A percentile compares a stretch with the other conserved stretches of the same genome.
phyloP scores from a whole-genome alignment of 2,329 filamentous ascomycete species.

The Colletotrichum limetticola region DNA sequence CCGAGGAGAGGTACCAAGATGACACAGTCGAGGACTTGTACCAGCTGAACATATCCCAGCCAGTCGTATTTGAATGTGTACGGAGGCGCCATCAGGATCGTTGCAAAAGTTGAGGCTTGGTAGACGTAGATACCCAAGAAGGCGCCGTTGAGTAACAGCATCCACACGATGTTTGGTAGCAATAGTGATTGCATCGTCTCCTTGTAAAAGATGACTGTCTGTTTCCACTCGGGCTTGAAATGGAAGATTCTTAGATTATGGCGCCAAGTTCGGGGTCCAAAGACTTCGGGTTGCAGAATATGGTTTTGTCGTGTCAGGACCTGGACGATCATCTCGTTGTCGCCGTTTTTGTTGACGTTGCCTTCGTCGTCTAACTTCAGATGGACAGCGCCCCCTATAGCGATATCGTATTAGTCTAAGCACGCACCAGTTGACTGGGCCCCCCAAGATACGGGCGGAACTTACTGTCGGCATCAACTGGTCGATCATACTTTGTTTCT shows the following conservation, averaged over 20 bases:
- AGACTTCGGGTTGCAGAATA: constrained; percentile 22
- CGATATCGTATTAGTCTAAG: background rate
- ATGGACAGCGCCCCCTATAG: constrained; percentile 2
- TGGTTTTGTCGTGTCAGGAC: constrained; percentile 23
- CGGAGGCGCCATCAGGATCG: constrained; percentile 36
- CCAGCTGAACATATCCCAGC: constrained; percentile 37
- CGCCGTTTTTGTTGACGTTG: background rate
- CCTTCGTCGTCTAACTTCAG: background rate
- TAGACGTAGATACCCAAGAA: constrained; percentile 40
- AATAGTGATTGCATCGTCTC: constrained; percentile 33
- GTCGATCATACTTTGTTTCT: constrained; percentile 36
- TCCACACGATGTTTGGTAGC: constrained; percentile 38
- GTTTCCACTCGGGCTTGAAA: constrained; percentile 34
- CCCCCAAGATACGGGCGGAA: background rate
- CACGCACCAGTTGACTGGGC: no score
- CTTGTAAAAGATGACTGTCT: constrained; percentile 33
- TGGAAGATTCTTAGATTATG: constrained; percentile 39
- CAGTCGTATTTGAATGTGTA: constrained; percentile 33
- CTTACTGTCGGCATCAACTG: constrained; percentile 22
- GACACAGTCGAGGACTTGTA: constrained; percentile 37
- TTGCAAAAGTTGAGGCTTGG: constrained; percentile 38
- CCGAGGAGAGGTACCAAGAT: constrained; percentile 37
- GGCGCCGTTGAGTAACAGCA: constrained; percentile 39
- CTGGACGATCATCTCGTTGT: constrained; percentile 7
- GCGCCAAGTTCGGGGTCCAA: constrained; percentile 34